Evolutionary conservation across 257 asterid species (phyloP).

Genomic region (Solanum medicagineum): DNA sequence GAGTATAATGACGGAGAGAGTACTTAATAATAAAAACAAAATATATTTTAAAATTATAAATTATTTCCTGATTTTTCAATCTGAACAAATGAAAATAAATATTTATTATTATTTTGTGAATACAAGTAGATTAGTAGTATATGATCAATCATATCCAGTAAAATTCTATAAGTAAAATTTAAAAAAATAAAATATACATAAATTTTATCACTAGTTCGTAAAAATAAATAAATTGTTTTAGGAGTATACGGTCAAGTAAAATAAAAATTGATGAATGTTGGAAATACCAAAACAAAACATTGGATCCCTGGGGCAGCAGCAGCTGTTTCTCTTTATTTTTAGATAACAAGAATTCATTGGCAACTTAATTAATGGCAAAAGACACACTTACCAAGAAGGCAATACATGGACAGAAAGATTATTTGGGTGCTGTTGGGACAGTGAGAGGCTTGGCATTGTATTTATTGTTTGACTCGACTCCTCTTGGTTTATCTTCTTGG

Average conservation of each 20-base stretch:
- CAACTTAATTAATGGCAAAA: not conserved
- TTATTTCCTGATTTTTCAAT: too few species aligned
- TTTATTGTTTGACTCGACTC: not conserved
- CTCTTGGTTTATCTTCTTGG: not conserved
- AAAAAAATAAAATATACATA: too few species aligned
- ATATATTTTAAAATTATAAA: too few species aligned
- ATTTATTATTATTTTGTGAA: too few species aligned
- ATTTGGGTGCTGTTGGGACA: not conserved
- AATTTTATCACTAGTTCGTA: too few species aligned
- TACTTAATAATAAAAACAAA: too few species aligned
- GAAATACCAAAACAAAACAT: not conserved
- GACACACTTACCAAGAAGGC: not conserved
- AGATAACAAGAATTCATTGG: not conserved
- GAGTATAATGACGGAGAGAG: too few species aligned
- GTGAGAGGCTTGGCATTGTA: not conserved
- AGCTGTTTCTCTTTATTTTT: not conserved
- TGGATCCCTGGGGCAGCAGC: not conserved
- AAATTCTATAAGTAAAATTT: too few species aligned
- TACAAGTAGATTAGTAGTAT: too few species aligned
- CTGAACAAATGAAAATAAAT: too few species aligned
- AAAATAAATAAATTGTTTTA: fast-evolving
- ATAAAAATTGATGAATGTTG: not conserved
- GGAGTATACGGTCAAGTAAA: too few species aligned
- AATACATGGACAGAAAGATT: not conserved
- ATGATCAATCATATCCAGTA: not conserved